Conservation (phyloP, 2,329 filamentous ascomycete genomes). For the Aspergillus terreus region DNA sequence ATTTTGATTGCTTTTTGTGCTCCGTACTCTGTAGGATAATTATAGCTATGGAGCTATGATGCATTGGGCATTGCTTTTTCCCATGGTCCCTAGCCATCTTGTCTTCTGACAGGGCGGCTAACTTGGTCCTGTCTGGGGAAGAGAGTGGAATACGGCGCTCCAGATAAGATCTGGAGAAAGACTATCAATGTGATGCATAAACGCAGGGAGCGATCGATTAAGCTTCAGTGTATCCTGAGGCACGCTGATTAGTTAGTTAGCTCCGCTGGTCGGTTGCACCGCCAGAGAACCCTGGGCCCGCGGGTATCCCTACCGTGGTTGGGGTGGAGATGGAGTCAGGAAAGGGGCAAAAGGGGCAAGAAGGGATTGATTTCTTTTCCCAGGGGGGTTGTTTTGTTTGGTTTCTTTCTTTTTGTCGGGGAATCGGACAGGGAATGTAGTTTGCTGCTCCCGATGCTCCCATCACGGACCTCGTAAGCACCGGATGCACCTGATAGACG, state of each 20-base stretch:
- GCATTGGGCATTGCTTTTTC: too few species aligned
- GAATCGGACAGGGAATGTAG: too few species aligned
- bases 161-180: background rate
- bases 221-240: background rate
- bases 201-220: too few species aligned
- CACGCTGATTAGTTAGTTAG: background rate
- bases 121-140: background rate
- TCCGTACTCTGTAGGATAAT: background rate
- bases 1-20: background rate
- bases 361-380: background rate
- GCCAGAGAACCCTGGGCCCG: background rate
- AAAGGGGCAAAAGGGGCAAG: background rate
- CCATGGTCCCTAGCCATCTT: too few species aligned
- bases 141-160: background rate
- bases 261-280: background rate
- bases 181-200: background rate
- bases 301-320: conserved; percentile 1
- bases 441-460: too few species aligned
- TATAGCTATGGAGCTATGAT: too few species aligned
- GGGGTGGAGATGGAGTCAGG: background rate
- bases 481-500: background rate
- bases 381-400: background rate
- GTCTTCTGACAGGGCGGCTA: background rate
- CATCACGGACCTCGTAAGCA: background rate
- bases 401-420: background rate